Base-by-base conservation (phyloP, 202 grass and related monocot genomes). In the Panicum hallii region DNA sequence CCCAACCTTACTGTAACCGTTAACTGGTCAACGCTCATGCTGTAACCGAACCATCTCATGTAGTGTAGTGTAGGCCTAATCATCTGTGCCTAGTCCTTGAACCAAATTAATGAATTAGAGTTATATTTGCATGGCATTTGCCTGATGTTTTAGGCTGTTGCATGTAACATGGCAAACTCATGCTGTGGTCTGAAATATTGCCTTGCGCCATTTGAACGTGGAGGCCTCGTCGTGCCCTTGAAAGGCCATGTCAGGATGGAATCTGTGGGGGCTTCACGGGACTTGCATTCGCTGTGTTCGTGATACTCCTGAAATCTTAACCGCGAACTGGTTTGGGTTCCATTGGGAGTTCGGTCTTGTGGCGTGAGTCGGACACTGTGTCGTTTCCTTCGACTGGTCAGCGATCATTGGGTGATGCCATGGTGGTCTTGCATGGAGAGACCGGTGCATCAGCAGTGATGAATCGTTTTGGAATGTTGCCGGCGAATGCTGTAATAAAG, bases 1-100 rank as follows among this genome's bases (percentile, higher is more conserved):
- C 53, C 46, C 70, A 72, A 22, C 63, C 70, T 82, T 73, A 82
- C 79, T 87, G 80, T 84, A 82, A 90, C 77, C 66, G 26, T 87
- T 84, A 79, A 86, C 82, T 83, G 49, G 55, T 87, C 71, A 79
- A 71, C 83, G 49, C 63, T 82, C 71, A 84, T 71, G 63, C 55
- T 83, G 86, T 74, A 82, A 82, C 58, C 60, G 47, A 73, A 67
- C 80, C 40, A 17, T 23, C 70, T 60, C 53, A 54, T 76, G 44
- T 84, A 87, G 63, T 65, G 44, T 84, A 87, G 46, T 15, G 10
- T 12, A 64, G 58, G 84, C 38, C 82, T 64, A 32, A 32, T 86
- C 73, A 83, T 88, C 72, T 79, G 82, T 87, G 23, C 44, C 13
- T 56, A 55, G 79, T 80, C 45, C 26, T 77, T 34, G 11, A 66